A percentile compares a stretch with the other conserved stretches of the same genome.
Conservation (phyloP, 495 filamentous ascomycete species). For the Aspergillus egyptiacus region DNA sequence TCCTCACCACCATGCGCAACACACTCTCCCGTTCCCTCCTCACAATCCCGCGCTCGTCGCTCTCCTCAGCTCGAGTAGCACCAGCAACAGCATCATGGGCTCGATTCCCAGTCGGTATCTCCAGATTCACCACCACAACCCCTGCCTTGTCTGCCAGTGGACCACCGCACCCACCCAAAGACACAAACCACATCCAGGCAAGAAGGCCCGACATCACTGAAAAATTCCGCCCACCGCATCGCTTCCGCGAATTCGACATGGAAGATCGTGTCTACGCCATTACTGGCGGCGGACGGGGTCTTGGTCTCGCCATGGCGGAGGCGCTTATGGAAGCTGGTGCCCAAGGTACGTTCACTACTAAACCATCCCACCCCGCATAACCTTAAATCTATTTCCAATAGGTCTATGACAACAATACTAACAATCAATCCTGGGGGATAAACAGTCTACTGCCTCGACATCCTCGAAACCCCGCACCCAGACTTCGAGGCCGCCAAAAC, state of each 20-base stretch:
- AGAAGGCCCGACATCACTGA: conserved; percentile 23
- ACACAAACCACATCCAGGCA: conserved; percentile 31
- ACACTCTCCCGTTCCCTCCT: conserved; percentile 14
- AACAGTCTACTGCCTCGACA: conserved; percentile 60
- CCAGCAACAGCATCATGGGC: conserved; percentile 10
- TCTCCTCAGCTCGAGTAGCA: conserved; percentile 8
- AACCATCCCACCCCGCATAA: not conserved
- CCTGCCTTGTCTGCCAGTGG: not conserved
- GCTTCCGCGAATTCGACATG: conserved; percentile 50
- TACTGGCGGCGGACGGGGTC: conserved; percentile 56
- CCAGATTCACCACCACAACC: conserved; percentile 9
- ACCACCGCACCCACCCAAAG: conserved; percentile 13
- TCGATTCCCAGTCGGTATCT: conserved; percentile 3
- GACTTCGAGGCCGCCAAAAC: conserved; percentile 46
- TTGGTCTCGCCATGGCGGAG: conserved; percentile 62
- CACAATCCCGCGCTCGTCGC: not conserved
- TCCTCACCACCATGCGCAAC: conserved; percentile 11
- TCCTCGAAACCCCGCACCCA: conserved; percentile 42
- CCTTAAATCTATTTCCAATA: not conserved
- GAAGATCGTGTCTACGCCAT: conserved; percentile 53
- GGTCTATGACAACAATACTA: conserved; percentile 44
- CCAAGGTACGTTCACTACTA: conserved; percentile 42
- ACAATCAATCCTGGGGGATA: not conserved
- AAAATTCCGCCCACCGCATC: conserved; percentile 19
- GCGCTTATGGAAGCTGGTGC: conserved; percentile 66